Conservation (phyloP, 169 alveolate genomes). For the Eimeria sp. region DNA sequence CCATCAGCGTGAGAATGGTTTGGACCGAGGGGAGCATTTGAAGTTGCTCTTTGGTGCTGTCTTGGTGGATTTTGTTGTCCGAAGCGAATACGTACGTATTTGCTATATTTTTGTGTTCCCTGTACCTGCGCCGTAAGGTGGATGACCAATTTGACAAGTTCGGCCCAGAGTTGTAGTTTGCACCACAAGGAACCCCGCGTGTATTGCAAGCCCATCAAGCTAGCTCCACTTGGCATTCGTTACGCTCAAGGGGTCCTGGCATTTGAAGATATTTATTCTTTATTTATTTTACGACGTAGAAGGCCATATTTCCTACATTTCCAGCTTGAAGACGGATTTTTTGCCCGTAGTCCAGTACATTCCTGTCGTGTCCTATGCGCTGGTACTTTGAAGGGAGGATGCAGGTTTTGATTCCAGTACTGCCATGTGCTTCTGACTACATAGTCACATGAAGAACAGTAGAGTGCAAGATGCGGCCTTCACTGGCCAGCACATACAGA, state of each 20-base stretch:
- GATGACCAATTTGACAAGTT: neutral
- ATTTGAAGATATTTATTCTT: neutral
- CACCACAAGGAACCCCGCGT: neutral
- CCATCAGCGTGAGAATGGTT: neutral
- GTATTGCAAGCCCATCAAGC: neutral
- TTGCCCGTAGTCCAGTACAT: neutral
- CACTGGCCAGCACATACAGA: neutral
- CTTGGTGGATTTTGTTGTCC: neutral
- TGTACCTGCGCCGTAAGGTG: neutral
- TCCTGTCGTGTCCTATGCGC: neutral
- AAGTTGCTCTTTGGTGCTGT: neutral
- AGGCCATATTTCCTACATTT: neutral
- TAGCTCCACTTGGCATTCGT: neutral
- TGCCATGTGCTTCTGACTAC: neutral
- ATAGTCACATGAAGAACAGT: neutral
- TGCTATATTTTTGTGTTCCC: neutral
- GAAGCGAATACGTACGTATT: neutral
- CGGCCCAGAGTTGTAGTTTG: neutral
- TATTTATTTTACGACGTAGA: too few species aligned
- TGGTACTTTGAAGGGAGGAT: neutral
- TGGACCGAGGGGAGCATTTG: neutral
- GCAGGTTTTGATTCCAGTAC: neutral
- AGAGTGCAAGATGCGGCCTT: neutral
- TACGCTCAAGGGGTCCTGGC: neutral
- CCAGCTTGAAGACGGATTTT: neutral